Conservation (phyloP, 106 monocot species). For the Apostasia ramifera region DNA sequence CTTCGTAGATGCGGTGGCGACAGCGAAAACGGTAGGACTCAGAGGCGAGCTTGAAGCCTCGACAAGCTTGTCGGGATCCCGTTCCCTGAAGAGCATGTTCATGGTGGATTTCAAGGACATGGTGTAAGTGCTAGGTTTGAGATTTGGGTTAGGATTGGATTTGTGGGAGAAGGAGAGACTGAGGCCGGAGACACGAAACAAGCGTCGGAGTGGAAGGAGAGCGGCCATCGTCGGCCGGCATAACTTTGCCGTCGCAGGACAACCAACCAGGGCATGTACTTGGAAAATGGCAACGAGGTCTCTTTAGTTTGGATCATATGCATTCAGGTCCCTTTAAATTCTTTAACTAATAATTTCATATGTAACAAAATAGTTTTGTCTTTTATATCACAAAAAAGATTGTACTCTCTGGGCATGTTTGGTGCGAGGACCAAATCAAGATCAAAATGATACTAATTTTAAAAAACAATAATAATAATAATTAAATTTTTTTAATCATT, state of each 20-base stretch:
- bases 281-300: too few relatives aligned
- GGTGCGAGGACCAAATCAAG: too few relatives aligned
- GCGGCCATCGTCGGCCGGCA: background rate
- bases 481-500: too few relatives aligned
- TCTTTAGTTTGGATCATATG: too few relatives aligned
- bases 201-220: background rate
- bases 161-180: conserved; percentile 1
- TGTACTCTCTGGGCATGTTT: too few relatives aligned
- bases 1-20: conserved; percentile 27
- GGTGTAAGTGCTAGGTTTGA: background rate
- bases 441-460: too few relatives aligned
- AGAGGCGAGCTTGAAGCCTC: conserved; percentile 25
- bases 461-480: too few relatives aligned
- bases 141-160: conserved; percentile 12
- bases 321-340: too few relatives aligned
- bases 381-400: too few relatives aligned
- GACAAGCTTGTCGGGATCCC: conserved; percentile 32
- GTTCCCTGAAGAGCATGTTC: conserved; percentile 31
- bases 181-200: background rate
- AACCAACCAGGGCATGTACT: too few relatives aligned
- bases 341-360: too few relatives aligned
- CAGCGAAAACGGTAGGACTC: conserved; percentile 28
- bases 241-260: background rate
- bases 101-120: conserved; percentile 7
- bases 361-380: too few relatives aligned